Evolutionary conservation across 2,329 filamentous ascomycete genomes (phyloP).

Genomic region (Lecanoromycetidae sp.): DNA sequence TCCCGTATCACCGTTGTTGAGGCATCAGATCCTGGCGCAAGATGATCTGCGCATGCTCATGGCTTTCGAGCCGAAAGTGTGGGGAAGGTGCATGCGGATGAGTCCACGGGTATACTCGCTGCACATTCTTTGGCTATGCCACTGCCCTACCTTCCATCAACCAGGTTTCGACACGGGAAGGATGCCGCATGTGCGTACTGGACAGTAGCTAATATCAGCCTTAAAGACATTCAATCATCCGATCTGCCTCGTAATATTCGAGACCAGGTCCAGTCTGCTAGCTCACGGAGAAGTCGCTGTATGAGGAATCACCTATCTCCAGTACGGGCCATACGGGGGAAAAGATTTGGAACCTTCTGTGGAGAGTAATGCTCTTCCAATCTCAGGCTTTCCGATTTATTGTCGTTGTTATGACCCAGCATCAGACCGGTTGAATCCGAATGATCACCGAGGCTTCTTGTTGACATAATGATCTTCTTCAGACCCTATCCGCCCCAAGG

Average conservation of each 20-base stretch:
- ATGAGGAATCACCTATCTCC: not conserved
- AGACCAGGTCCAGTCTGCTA: not conserved
- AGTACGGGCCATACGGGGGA: not conserved
- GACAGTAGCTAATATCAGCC: not conserved
- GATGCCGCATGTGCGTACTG: not conserved
- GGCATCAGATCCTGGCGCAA: not conserved
- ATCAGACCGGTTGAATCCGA: not conserved
- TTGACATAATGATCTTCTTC: not conserved
- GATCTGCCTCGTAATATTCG: not conserved
- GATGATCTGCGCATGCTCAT: not conserved
- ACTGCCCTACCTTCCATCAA: slow-evolving; percentile 1
- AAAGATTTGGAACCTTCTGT: too few species aligned
- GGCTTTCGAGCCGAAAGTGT: not conserved
- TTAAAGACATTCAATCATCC: not conserved
- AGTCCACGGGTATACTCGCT: not conserved
- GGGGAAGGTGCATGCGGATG: not conserved
- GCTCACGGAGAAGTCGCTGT: not conserved
- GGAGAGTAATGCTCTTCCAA: not conserved
- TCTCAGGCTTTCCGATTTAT: not conserved
- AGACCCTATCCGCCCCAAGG: not conserved
- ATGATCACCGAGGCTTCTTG: not conserved
- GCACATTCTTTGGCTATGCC: not conserved
- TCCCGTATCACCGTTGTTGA: not conserved
- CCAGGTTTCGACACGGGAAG: slow-evolving; percentile 15
- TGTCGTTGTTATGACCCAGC: not conserved